phyloP scores from a whole-genome alignment of 257 asterid genomes.

The Solanum tarijense region DNA sequence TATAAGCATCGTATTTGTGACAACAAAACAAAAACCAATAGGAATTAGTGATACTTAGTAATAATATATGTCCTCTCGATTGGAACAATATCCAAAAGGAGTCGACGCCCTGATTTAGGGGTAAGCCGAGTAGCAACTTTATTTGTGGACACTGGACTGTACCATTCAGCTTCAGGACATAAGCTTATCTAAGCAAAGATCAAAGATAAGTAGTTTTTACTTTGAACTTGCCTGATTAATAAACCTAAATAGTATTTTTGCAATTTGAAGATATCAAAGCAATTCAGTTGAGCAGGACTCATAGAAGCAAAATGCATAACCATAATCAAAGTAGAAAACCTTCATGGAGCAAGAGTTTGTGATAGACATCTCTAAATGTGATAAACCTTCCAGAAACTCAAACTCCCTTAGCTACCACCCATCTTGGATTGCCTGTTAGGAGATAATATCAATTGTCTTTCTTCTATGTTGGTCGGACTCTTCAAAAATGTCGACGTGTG shows the following conservation, averaged over 20 bases:
- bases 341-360: neutral
- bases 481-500: too few species aligned
- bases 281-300: neutral
- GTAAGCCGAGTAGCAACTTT: neutral
- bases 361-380: neutral
- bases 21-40: neutral
- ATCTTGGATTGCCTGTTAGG: neutral
- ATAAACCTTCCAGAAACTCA: neutral
- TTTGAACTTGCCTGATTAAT: neutral
- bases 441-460: neutral
- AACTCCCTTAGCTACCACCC: neutral
- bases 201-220: neutral
- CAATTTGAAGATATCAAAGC: neutral
- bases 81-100: neutral
- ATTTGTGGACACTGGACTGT: neutral
- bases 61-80: neutral
- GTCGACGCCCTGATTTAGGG: neutral
- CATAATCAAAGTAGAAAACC: neutral
- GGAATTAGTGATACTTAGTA: neutral
- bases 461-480: too few species aligned
- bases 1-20: neutral
- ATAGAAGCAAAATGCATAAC: neutral
- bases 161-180: neutral
- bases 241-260: neutral
- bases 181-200: neutral